A percentile compares a stretch with the other conserved stretches of the same genome.
Evolutionary conservation across 2,329 filamentous ascomycete species (phyloP).

Genomic region (Claviceps sorghi): DNA sequence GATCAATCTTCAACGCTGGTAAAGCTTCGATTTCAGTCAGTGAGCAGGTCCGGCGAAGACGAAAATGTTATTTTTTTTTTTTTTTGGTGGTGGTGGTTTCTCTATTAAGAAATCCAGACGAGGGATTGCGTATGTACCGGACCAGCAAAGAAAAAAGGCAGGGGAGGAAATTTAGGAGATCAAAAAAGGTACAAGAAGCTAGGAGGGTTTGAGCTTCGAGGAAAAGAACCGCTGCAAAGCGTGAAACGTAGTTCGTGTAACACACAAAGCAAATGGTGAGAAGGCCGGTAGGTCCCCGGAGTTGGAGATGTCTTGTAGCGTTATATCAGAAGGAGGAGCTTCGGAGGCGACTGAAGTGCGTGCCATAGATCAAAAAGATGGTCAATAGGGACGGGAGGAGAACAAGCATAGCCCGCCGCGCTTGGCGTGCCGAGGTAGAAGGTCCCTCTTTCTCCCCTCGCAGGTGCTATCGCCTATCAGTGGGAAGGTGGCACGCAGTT

Average conservation of each 20-base stretch:
- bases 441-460: conserved; percentile 4
- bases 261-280: conserved; percentile 8
- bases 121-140: background rate
- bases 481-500: conserved; percentile 4
- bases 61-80: background rate
- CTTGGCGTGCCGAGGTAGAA: conserved; percentile 2
- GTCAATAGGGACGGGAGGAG: background rate
- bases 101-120: background rate
- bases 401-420: background rate
- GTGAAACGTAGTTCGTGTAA: conserved; percentile 15
- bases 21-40: background rate
- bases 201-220: conserved; percentile 4
- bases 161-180: background rate
- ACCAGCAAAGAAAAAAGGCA: background rate
- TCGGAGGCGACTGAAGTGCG: conserved; percentile 3
- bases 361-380: background rate
- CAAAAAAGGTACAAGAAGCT: background rate
- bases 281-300: conserved; percentile 2
- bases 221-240: conserved; percentile 9
- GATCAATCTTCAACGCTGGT: background rate
- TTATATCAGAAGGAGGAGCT: conserved; percentile 6
- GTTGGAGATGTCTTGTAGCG: background rate
- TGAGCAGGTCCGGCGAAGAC: background rate
- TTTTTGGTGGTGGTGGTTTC: no score
- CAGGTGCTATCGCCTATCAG: conserved; percentile 1